Evolutionary conservation across 768 basidiomycete genomes (phyloP).

Genomic region (Pholiota microspora): DNA sequence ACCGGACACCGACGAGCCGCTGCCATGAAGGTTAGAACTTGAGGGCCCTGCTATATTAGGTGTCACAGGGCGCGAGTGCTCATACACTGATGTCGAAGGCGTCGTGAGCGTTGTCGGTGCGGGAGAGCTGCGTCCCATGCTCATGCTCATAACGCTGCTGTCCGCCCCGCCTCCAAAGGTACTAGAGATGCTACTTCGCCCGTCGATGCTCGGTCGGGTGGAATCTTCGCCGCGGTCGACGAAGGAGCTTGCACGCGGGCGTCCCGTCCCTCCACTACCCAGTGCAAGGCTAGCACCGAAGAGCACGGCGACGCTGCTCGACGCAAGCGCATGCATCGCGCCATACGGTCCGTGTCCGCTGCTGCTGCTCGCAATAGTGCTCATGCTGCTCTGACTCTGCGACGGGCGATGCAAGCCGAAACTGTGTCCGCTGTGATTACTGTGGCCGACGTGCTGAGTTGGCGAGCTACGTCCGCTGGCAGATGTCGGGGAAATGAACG

Average conservation of each 20-base stretch:
- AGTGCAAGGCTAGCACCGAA: not conserved
- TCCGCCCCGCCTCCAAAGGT: not conserved
- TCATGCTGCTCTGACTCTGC: not conserved
- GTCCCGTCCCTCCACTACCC: not conserved
- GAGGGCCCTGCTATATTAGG: conserved; percentile 10
- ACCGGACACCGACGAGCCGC: too few species aligned
- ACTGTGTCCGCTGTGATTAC: not conserved
- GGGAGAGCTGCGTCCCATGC: not conserved
- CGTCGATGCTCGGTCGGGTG: not conserved
- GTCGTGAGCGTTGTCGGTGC: conserved; percentile 4
- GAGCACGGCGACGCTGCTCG: conserved; percentile 1
- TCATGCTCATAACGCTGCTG: not conserved
- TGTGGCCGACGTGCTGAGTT: not conserved
- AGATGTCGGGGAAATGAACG: not conserved
- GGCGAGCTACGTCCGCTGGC: not conserved
- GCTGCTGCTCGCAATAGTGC: not conserved
- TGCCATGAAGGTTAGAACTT: not conserved
- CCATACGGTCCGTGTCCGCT: not conserved
- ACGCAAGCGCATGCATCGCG: conserved; percentile 7
- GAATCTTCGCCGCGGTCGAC: not conserved
- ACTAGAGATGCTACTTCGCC: not conserved
- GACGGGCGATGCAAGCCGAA: not conserved
- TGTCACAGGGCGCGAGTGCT: conserved; percentile 4
- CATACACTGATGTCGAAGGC: conserved; percentile 8
- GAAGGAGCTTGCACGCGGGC: not conserved